phyloP scores from a whole-genome alignment of 768 basidiomycete genomes.

The Suillus bovinus region DNA sequence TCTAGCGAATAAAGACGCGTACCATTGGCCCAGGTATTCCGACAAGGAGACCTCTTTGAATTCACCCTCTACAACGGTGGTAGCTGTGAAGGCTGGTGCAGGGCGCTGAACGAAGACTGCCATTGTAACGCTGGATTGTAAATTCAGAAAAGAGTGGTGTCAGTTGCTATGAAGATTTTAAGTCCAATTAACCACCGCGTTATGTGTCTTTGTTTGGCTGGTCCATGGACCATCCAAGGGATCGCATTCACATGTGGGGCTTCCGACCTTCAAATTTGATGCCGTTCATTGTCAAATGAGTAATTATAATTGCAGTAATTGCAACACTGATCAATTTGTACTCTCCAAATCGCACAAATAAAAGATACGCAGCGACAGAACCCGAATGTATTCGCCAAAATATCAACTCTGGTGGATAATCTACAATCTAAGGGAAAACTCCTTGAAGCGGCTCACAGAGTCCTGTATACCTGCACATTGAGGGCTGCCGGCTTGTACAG shows the following conservation, averaged over 20 bases:
- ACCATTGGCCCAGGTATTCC: conserved; percentile 85
- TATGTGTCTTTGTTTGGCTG: conserved; percentile 29
- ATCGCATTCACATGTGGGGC: too few species aligned
- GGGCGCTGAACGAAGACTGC: conserved; percentile 75
- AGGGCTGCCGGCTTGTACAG: conserved; percentile 54
- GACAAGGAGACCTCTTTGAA: conserved; percentile 79
- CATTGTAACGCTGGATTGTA: conserved; percentile 20
- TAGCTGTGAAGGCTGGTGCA: conserved; percentile 77
- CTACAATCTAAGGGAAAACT: conserved; percentile 2
- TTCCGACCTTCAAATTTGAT: too few species aligned
- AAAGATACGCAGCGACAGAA: not conserved
- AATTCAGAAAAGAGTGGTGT: conserved; percentile 10
- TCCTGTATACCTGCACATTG: conserved; percentile 49
- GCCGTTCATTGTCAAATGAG: too few species aligned
- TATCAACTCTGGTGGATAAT: not conserved
- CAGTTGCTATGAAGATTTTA: conserved; percentile 6
- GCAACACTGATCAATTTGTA: not conserved
- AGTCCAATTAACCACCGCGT: conserved; percentile 22
- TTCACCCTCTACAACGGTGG: conserved; percentile 71
- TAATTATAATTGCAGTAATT: too few species aligned
- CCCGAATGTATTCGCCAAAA: not conserved
- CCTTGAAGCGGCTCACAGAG: conserved; percentile 24
- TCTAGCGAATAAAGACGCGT: conserved; percentile 20
- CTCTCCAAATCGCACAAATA: not conserved
- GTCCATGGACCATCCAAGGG: too few species aligned